A percentile compares a stretch with the other conserved stretches of the same genome.
Conservation (phyloP, 495 filamentous ascomycete species). For the Penicillium chermesinum region DNA sequence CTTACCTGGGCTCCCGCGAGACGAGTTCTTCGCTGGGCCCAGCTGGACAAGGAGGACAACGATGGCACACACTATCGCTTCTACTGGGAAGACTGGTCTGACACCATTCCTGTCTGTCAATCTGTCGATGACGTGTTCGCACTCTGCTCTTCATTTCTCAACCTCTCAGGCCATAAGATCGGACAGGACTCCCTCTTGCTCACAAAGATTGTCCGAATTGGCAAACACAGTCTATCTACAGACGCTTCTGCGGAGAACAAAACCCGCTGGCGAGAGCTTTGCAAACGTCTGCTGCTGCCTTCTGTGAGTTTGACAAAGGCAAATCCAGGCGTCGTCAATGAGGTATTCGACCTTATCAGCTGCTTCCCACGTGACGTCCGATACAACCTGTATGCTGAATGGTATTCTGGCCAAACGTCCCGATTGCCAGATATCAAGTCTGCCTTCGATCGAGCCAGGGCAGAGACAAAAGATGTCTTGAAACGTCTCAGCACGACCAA, state of each 20-base stretch:
- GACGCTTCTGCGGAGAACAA: constrained; percentile 65
- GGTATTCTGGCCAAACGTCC: constrained; percentile 73
- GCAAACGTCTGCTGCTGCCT: constrained; percentile 76
- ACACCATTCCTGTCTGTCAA: constrained; percentile 87
- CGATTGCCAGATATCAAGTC: constrained; percentile 70
- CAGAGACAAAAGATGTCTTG: constrained; percentile 74
- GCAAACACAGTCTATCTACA: constrained; percentile 61
- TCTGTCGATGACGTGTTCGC: constrained; percentile 84
- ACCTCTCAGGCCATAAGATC: constrained; percentile 79
- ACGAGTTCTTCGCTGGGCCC: constrained; percentile 69
- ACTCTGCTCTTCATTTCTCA: constrained; percentile 78
- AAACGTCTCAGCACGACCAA: constrained; percentile 84
- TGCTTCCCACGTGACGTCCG: constrained; percentile 68
- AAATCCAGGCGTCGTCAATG: constrained; percentile 78
- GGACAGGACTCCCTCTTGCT: constrained; percentile 77
- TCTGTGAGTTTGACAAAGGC: constrained; percentile 74
- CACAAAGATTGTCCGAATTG: constrained; percentile 75
- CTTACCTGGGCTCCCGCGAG: constrained; percentile 50
- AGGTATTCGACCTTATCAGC: constrained; percentile 76
- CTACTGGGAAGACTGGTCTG: constrained; percentile 97
- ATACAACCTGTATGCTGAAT: constrained; percentile 90
- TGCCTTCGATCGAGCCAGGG: constrained; percentile 68
- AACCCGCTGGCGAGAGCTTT: constrained; percentile 72
- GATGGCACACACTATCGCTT: constrained; percentile 77
- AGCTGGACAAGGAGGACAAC: constrained; percentile 71